phyloP scores from a whole-genome alignment of 805 yeast genomes.

The Tetrapisispora phaffii region DNA sequence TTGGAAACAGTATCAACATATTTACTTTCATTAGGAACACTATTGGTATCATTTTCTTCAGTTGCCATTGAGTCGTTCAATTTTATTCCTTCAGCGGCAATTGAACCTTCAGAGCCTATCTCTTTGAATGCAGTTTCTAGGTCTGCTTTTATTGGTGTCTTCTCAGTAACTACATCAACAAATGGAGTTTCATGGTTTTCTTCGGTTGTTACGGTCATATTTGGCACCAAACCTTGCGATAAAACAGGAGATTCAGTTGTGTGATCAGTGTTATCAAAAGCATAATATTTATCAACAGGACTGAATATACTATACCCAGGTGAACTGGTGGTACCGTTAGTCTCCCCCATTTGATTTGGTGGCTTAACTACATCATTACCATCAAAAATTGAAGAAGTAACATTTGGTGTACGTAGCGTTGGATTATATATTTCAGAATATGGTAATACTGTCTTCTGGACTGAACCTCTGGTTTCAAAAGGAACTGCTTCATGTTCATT shows the following conservation, averaged over 20 bases:
- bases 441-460: neutral
- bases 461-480: neutral
- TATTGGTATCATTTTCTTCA: neutral
- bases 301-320: constrained; percentile 5
- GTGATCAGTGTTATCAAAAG: neutral
- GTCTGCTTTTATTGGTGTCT: neutral
- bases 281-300: constrained; percentile 5
- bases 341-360: neutral
- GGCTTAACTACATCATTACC: neutral
- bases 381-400: neutral
- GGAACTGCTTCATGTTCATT: neutral
- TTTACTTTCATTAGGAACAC: neutral
- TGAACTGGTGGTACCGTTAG: neutral
- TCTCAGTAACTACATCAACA: neutral
- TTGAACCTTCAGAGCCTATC: neutral
- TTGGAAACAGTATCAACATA: no score
- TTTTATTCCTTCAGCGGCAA: neutral
- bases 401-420: neutral
- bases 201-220: neutral
- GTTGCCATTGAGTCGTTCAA: neutral
- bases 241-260: neutral
- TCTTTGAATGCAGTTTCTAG: neutral
- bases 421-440: neutral
- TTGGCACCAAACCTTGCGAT: neutral
- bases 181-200: neutral